Evolutionary conservation across 2,329 filamentous ascomycete genomes (phyloP).

Genomic region (Trichoderma endophyticum): DNA sequence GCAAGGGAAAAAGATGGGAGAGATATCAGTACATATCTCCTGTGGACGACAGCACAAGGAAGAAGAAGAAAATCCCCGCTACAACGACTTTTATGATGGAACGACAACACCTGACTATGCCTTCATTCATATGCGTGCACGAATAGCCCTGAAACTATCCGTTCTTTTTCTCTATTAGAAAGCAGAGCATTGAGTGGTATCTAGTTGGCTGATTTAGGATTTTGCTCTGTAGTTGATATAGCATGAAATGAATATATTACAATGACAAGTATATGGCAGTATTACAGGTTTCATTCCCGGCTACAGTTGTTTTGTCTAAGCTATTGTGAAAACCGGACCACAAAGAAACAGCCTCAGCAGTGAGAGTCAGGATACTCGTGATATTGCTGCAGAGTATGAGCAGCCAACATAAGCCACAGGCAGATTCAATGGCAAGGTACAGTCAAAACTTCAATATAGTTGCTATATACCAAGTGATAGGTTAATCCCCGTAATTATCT

Average conservation of each 20-base stretch:
- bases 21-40: not conserved
- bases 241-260: not conserved
- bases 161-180: conserved; percentile 4
- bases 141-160: conserved; percentile 11
- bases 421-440: not conserved
- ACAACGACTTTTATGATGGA: conserved; percentile 39
- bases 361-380: not conserved
- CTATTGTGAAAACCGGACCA: not conserved
- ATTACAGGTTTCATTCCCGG: not conserved
- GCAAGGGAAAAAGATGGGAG: not conserved
- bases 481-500: not conserved
- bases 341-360: not conserved
- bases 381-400: not conserved
- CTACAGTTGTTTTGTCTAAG: not conserved
- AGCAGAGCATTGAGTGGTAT: conserved; percentile 7
- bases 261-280: not conserved
- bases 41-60: conserved; percentile 28
- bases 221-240: conserved; percentile 9
- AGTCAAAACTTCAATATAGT: not conserved
- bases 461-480: not conserved
- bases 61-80: conserved; percentile 32
- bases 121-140: conserved; percentile 11
- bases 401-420: not conserved
- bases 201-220: conserved; percentile 6
- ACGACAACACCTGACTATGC: conserved; percentile 32